Evolutionary conservation across 2,329 filamentous ascomycete species (phyloP), one percentile per base, ranked within the genome.

Genomic region (Arthrobotrys sinensis): DNA sequence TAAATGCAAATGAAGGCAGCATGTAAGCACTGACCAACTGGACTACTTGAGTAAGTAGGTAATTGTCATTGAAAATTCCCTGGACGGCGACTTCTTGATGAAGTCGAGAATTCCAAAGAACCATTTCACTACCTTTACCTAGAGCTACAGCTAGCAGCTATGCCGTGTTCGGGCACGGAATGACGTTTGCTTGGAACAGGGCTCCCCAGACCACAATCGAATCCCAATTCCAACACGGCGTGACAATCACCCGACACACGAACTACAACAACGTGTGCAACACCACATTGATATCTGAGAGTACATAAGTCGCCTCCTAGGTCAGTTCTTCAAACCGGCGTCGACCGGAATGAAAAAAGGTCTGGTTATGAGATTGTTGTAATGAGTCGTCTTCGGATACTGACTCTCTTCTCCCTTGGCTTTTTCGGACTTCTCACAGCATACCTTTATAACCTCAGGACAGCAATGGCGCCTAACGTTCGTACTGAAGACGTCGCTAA

Each of bases 361-460:
- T 64, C 55, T 48, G 53, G 14, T 19, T 57, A 36, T 21, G 38
- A 57, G 36, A 55, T 2, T 55, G 48, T 50, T 68, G 40, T 68
- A 4, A 68, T 68, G 65, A 68, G 65, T 53, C 40, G 36, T 16
- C 38, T 32, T 53, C 50, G 65, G n/a, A 34, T 57, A 43, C 65
- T 68, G 24, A 43, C 64, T 45, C 65, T 68, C 32, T 46, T 68
- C 36, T 57, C 50, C 38, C 16, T 68, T 24, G 65, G 65, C 21
- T 32, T 68, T 19, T 36, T 68, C 16, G 65, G 65, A 6, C 36
- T 68, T 52, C 65, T 68, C 4, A n/a, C 24, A 34, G 36, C 36
- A 34, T 68, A 68, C 32, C 24, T 68, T 14, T 70, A 52, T 53
- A 70, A 70, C 12, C 53, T 70, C 28, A 52, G 50, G 21, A 52